phyloP scores from a whole-genome alignment of 2,329 filamentous ascomycete species.

The Mollisia scopiformis region DNA sequence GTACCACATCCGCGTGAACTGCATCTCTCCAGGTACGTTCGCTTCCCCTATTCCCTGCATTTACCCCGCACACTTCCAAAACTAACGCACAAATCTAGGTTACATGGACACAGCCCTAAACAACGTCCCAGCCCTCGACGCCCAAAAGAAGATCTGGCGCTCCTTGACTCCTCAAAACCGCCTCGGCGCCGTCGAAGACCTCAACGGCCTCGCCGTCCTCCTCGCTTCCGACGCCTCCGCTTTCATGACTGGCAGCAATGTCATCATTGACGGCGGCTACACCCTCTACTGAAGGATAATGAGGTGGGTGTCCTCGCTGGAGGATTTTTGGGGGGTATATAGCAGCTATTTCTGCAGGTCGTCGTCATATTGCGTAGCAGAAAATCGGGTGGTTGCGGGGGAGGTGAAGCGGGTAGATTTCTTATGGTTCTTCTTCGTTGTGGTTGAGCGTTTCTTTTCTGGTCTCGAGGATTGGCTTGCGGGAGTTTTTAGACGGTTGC shows the following conservation, averaged over 20 bases:
- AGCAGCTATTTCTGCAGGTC: too few relatives aligned
- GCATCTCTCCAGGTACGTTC: conserved; percentile 63
- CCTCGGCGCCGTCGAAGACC: conserved; percentile 72
- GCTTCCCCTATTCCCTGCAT: neutral
- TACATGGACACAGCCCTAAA: conserved; percentile 88
- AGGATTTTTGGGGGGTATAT: neutral
- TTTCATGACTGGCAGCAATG: conserved; percentile 80
- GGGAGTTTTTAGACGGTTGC: neutral
- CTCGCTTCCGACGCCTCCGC: conserved; percentile 71
- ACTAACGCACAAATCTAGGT: conserved; percentile 37
- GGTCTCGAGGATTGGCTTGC: neutral
- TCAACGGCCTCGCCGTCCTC: conserved; percentile 79
- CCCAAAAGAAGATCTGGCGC: conserved; percentile 82
- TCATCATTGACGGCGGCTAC: conserved; percentile 38
- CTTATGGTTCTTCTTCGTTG: too few relatives aligned
- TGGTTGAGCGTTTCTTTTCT: neutral
- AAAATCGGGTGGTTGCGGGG: too few relatives aligned
- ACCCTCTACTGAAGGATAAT: conserved; percentile 34
- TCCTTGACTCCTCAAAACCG: conserved; percentile 73
- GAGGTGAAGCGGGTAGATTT: too few relatives aligned
- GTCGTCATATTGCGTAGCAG: neutral
- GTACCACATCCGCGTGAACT: conserved; percentile 80
- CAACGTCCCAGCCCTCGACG: conserved; percentile 75
- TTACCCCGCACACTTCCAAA: neutral
- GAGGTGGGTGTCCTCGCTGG: conserved; percentile 11